Base-by-base conservation (phyloP, 2,329 filamentous ascomycete species). In the Xylaria sp. region DNA sequence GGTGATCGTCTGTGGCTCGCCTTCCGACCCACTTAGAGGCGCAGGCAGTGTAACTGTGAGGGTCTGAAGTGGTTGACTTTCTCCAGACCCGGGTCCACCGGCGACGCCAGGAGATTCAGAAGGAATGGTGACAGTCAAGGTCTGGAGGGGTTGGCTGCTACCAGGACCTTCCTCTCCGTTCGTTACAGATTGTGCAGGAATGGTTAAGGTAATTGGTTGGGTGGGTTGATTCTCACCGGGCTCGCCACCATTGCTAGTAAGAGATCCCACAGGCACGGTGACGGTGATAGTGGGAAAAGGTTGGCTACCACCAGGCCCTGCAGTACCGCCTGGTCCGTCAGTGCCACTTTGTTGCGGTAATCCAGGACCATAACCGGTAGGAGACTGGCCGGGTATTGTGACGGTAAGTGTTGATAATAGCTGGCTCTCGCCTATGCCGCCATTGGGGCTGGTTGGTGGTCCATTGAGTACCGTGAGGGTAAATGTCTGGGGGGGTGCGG, bases 201-300 rank as follows among this genome's bases (percentile, higher is more conserved):
- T 29, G 17, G 64, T 67, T 4, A 67, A 4, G 7, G 64, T 67
- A 19, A 67, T 51, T 8, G 64, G 65, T 41, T 61, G 59, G 13
- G 62, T 52, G 2, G 61, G 64, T 58, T 64, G 54, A 7, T 33
- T 56, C n/a, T 46, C 52, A 15, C 58, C 21, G 9, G 54, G 23
- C 17, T 23, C 38, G 10, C 54, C 62, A 7, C 62, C 63, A 52
- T 54, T 65, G n/a, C 25, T 37, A 23, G 27, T 43, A 38, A 53
- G 6, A 23, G 62, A 43, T 49, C 40, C 54, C 19, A 43, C 54
- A 31, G 65, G 65, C 15, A 52, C 37, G 33, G 64, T 65, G 17
- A 65, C 46, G 11, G 64, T 68, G 47, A 69, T 25, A 23, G 64
- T 64, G 13, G 65, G 53, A 27, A 58, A 25, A 41, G 44, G 19